These are phyloP conservation scores for Austroboletus niveus DNA, from an alignment of 1,284 basidiomycete species.

Conservation along the genomic window DNA sequence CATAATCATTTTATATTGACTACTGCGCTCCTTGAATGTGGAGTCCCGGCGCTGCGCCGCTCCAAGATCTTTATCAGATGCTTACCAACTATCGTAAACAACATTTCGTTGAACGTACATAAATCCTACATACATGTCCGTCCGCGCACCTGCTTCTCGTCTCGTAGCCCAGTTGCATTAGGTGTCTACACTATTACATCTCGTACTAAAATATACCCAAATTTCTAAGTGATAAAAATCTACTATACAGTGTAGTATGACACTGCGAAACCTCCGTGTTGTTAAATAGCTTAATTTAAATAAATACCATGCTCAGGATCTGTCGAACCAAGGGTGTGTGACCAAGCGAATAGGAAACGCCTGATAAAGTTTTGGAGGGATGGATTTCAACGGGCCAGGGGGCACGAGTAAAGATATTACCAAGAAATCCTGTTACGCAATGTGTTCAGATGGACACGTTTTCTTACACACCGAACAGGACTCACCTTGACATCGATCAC, in stretches of 20 bases:
- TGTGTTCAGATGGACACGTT: constrained; percentile 1
- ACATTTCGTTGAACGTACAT: too few relatives aligned
- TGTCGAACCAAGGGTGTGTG: constrained; percentile 47
- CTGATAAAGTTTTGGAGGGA: constrained; percentile 38
- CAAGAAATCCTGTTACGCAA: constrained; percentile 50
- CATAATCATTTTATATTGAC: background rate
- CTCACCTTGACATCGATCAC: constrained; percentile 32
- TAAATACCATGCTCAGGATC: constrained; percentile 14
- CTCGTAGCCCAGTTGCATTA: too few relatives aligned
- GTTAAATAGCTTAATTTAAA: constrained; percentile 19
- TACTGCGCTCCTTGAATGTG: too few relatives aligned
- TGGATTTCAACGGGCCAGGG: constrained; percentile 26
- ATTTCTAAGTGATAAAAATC: constrained; percentile 9
- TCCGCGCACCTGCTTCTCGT: too few relatives aligned
- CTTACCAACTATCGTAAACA: too few relatives aligned
- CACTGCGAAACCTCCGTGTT: background rate
- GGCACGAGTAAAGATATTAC: constrained; percentile 39
- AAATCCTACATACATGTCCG: too few relatives aligned
- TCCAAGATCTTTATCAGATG: too few relatives aligned
- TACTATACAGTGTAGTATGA: constrained; percentile 3
- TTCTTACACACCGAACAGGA: constrained; percentile 1
- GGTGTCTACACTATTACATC: background rate
- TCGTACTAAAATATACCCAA: background rate
- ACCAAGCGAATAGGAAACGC: constrained; percentile 50
- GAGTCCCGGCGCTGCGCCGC: too few relatives aligned